Base-by-base conservation (phyloP, 345 rosid species). In the Laguncularia racemosa region DNA sequence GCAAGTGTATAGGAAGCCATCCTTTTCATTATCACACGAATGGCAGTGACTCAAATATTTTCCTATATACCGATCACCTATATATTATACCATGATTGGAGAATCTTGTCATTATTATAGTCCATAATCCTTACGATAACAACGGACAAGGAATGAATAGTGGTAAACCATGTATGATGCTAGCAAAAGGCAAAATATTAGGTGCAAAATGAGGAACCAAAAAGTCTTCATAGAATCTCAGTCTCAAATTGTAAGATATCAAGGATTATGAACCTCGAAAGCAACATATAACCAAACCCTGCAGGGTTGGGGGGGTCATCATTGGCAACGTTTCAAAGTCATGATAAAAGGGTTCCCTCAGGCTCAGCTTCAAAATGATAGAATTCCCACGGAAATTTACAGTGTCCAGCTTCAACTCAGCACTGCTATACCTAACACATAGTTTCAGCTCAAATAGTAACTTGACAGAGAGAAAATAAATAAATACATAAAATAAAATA, bases 281-380 rank as follows among this genome's bases (percentile, higher is more conserved):
- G 67, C 67, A 19, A 63, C 67, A 40, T 19, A 18, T 47, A 18
- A 63, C 67, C 59, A 63, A 63, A 63, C 59, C 44, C 59, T 40
- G 33, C 23, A 44, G 61, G 43, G 18, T 8, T 6, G 6, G 4
- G 10, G 52, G 52, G n/a, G n/a, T n/a, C n/a, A n/a, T n/a, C 53
- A 50, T 16, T 17, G 12, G 10, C 20, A 50, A n/a, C n/a, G n/a
- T n/a, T 16, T 11, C 48, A 57, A n/a, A 40, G 19, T 47, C 19
- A 57, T 48, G 0, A 21, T n/a, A 44, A 23, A 21, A 33, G 16
- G 4, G 15, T 57, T 48, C 46, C 46, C 47, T 1, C 20, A 16
- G 19, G 20, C 47, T 1, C 20, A 16, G 19, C 20, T 46, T 56
- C 50, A 47, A 47, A 47, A 47, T 14, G 16, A 3, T 11, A 47